Evolutionary conservation across 768 basidiomycete genomes (phyloP), one percentile per base, ranked within the genome.

Genomic region (Boletellus ananiceps): DNA sequence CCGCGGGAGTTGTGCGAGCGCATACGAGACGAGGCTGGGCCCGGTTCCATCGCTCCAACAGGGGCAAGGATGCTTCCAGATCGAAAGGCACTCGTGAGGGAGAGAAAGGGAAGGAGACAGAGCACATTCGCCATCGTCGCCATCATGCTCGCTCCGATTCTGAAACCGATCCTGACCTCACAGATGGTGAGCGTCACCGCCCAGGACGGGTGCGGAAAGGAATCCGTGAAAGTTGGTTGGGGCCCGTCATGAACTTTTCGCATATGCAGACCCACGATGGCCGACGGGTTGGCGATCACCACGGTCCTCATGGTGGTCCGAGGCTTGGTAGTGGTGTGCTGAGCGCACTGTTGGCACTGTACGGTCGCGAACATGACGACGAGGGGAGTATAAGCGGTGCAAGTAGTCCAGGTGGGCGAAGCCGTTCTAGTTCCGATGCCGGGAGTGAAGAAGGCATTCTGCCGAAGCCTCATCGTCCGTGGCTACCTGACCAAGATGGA

Each of bases 331-430:
- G 73, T 11, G 83, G 86, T 14, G 78, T 89, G 6, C 72, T 89
- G 5, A 81, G 84, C 2, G 74, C 85, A 1, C 64, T 89, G 35
- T 69, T 90, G 39, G 74, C 82, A 16, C 71, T 88, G 19, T 86
- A 88, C 59, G 79, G 60, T 2, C 54, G 58, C 15, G 60, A 58
- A 1, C 62, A 61, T 21, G 64, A 68, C 23, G 68, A 73, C 12
- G 64, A 57, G 0, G 56, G 47, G 23, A 66, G 59, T 16, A 33
- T 8, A 18, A 66, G 61, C 9, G 64, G 55, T 14, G 37, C 41
- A 21, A 64, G 65, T 21, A 50, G 48, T 12, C 51, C 64, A 15
- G 53, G 46, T 29, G 44, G 50, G 14, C 45, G 32, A 13, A 65
- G 63, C 39, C 57, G 54, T 32, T 8, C 47, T 23, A 63, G 60